These are phyloP conservation scores for Penicillium desertorum DNA, from an alignment of 495 filamentous ascomycete genomes.

Conservation along the genomic window DNA sequence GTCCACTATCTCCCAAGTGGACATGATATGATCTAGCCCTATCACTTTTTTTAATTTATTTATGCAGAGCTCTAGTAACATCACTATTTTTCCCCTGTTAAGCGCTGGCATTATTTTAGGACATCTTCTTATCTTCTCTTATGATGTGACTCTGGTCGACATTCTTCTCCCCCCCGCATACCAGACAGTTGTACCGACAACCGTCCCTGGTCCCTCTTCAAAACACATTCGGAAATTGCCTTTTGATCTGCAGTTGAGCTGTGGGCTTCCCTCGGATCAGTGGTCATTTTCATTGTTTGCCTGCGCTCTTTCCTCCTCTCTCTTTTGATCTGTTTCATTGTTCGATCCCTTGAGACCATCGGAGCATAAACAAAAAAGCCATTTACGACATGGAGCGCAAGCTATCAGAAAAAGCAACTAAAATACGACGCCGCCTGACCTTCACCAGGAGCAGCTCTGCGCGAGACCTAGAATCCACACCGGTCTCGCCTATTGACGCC, in stretches of 20 bases:
- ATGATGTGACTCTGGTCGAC: background rate
- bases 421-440: conserved; percentile 28
- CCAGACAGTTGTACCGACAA: conserved; percentile 13
- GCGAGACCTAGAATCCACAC: conserved; percentile 17
- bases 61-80: background rate
- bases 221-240: conserved; percentile 10
- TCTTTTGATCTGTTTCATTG: background rate
- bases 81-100: background rate
- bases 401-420: conserved; percentile 25
- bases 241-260: background rate
- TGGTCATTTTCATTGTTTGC: conserved; percentile 3
- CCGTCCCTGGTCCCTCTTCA: background rate
- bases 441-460: conserved; percentile 16
- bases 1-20: too few relatives aligned
- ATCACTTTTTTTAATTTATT: background rate
- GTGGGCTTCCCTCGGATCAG: background rate
- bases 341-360: background rate
- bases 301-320: background rate
- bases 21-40: background rate
- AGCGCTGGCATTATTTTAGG: background rate
- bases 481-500: conserved; percentile 5
- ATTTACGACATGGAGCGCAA: conserved; percentile 28
- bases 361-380: background rate
- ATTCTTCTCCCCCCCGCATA: conserved; percentile 8
- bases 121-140: background rate